Conservation (phyloP, 1,284 basidiomycete species). For the Ustilago shanxiensis region DNA sequence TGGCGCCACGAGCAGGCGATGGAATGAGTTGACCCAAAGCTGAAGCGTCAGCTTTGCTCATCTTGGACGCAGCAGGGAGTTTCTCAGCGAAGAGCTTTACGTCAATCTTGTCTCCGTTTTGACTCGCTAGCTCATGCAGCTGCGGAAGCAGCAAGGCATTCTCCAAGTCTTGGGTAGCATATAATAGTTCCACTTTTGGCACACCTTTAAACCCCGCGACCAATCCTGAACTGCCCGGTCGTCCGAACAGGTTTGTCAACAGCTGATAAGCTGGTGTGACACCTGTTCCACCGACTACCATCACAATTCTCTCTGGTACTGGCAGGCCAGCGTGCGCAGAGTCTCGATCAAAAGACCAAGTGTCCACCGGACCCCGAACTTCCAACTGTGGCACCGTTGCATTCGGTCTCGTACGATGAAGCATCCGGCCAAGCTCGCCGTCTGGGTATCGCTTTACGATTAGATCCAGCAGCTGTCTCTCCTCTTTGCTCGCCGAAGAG, state of each 20-base stretch:
- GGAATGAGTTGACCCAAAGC: conserved; percentile 19
- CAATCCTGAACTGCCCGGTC: not conserved
- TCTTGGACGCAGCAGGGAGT: conserved; percentile 1
- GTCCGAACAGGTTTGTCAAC: conserved; percentile 40
- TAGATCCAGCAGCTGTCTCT: conserved; percentile 30
- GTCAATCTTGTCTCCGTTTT: conserved; percentile 24
- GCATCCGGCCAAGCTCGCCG: conserved; percentile 52
- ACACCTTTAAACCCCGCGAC: not conserved
- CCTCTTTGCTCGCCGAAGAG: not conserved
- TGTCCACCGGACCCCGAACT: conserved; percentile 53
- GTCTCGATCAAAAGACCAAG: conserved; percentile 42
- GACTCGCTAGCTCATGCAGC: conserved; percentile 22
- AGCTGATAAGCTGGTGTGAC: conserved; percentile 59
- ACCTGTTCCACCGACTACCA: conserved; percentile 58
- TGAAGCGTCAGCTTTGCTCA: conserved; percentile 4
- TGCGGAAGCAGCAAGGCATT: conserved; percentile 47
- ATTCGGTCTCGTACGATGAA: conserved; percentile 31
- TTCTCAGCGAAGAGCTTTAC: conserved; percentile 41
- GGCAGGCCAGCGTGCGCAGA: not conserved
- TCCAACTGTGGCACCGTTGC: conserved; percentile 32
- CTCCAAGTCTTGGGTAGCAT: conserved; percentile 27
- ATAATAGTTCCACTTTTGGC: conserved; percentile 47
- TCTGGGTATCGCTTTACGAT: conserved; percentile 57
- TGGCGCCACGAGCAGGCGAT: not conserved
- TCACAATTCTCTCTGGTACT: conserved; percentile 34